These are phyloP conservation scores for Cladobotryum mycophilum DNA, from an alignment of 2,329 filamentous ascomycete species.

Conservation along the genomic window DNA sequence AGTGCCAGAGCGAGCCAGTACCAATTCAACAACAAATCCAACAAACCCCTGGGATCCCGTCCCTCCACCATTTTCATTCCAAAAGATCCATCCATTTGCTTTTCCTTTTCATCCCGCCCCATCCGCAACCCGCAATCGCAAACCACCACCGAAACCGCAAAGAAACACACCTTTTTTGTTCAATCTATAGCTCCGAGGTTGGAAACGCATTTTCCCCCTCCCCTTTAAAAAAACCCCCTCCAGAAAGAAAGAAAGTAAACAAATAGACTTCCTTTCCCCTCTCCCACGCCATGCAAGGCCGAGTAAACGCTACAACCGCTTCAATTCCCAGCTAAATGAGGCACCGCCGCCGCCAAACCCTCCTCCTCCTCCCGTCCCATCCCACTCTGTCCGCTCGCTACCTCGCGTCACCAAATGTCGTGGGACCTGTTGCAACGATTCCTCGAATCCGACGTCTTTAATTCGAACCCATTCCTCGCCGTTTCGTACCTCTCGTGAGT, in stretches of 20 bases:
- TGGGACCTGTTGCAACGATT: slow-evolving; percentile 87
- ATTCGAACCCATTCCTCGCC: slow-evolving; percentile 80
- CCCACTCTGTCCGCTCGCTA: slow-evolving; percentile 13
- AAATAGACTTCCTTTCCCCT: too few species aligned
- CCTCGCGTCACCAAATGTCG: slow-evolving; percentile 50
- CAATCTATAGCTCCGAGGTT: too few species aligned
- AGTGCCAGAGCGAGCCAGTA: background rate
- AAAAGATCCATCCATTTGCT: background rate
- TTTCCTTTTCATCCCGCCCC: background rate
- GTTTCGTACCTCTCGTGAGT: slow-evolving; percentile 84
- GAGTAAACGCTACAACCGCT: slow-evolving; percentile 11
- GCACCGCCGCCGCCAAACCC: slow-evolving; percentile 10
- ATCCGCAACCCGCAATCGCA: too few species aligned
- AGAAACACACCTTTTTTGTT: too few species aligned
- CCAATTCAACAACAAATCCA: too few species aligned
- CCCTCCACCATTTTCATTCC: background rate
- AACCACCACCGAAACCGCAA: background rate
- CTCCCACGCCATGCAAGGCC: slow-evolving; percentile 19
- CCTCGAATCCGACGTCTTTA: slow-evolving; percentile 91
- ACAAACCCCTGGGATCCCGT: background rate
- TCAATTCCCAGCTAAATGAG: slow-evolving; percentile 18
- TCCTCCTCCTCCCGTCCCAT: slow-evolving; percentile 7
- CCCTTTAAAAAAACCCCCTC: too few species aligned
- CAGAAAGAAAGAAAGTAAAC: too few species aligned
- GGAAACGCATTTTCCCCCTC: too few species aligned